Percentiles rank a stretch among this genome's conserved stretches.
Evolutionary conservation across 345 rosid genomes (phyloP).

Genomic region (Dipteronia sinensis): DNA sequence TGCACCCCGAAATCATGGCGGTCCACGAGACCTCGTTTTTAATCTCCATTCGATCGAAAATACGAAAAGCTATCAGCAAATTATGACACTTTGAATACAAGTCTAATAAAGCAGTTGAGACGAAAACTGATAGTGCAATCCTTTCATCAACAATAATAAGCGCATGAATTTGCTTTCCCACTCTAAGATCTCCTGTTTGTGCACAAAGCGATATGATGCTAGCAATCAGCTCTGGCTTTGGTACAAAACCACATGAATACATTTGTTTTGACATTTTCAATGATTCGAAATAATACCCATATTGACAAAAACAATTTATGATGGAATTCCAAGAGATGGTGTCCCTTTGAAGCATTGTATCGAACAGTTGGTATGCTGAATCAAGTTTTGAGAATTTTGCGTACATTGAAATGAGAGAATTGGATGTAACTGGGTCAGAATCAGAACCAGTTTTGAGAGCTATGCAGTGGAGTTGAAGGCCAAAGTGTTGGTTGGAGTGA

Average conservation of each 20-base stretch:
- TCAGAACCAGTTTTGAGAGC: slow-evolving; percentile 49
- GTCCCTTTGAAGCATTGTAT: slow-evolving; percentile 48
- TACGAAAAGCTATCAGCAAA: slow-evolving; percentile 28
- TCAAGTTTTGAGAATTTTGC: slow-evolving; percentile 24
- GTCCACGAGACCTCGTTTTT: slow-evolving; percentile 64
- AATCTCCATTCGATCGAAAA: slow-evolving; percentile 41
- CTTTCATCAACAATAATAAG: slow-evolving; percentile 42
- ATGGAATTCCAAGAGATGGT: slow-evolving; percentile 47
- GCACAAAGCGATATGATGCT: slow-evolving; percentile 40
- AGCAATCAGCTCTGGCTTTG: slow-evolving; percentile 55
- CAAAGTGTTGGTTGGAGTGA: slow-evolving; percentile 24
- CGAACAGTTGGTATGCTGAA: slow-evolving; percentile 40
- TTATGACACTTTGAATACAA: slow-evolving; percentile 49
- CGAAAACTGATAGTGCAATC: slow-evolving; percentile 34
- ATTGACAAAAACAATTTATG: slow-evolving; percentile 35
- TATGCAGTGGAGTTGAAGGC: slow-evolving; percentile 42
- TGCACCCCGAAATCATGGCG: slow-evolving; percentile 53
- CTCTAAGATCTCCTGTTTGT: slow-evolving; percentile 21
- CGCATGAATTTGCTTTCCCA: slow-evolving; percentile 51
- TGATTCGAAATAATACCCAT: slow-evolving; percentile 37
- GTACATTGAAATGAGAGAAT: slow-evolving; percentile 53
- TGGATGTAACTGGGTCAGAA: slow-evolving; percentile 41
- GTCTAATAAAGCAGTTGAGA: slow-evolving; percentile 52
- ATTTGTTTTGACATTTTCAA: slow-evolving; percentile 35
- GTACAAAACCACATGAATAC: slow-evolving; percentile 41